Conservation (phyloP, 495 filamentous ascomycete genomes). For the Penicillium maclennaniae region DNA sequence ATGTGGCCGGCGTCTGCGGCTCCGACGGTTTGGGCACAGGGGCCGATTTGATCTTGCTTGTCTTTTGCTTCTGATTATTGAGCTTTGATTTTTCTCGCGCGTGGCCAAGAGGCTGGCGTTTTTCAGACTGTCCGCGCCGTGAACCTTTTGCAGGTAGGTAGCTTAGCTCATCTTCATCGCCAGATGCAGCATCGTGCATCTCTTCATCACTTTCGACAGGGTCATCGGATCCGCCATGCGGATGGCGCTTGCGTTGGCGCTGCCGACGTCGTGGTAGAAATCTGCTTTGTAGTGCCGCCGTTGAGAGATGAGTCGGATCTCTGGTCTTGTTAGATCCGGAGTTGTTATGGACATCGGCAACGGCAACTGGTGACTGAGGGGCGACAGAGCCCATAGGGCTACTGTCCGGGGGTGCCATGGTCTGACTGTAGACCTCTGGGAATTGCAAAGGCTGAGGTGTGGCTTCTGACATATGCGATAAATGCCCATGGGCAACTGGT, state of each 20-base stretch:
- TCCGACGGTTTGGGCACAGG: constrained; percentile 3
- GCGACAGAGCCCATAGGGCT: constrained; percentile 31
- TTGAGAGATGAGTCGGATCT: constrained; percentile 38
- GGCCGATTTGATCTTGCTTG: constrained; percentile 5
- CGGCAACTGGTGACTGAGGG: constrained; percentile 11
- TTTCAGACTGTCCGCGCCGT: constrained; percentile 10
- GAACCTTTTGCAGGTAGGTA: constrained; percentile 27
- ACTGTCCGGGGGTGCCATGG: constrained; percentile 50
- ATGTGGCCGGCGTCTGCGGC: not conserved
- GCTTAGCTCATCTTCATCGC: constrained; percentile 42
- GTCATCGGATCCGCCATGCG: constrained; percentile 16
- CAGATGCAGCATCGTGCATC: constrained; percentile 21
- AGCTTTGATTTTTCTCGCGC: constrained; percentile 11
- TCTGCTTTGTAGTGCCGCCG: constrained; percentile 43
- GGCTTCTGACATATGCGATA: constrained; percentile 5
- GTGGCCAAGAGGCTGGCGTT: constrained; percentile 17
- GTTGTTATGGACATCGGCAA: constrained; percentile 1
- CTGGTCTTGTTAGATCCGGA: constrained; percentile 30
- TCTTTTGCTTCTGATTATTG: constrained; percentile 14
- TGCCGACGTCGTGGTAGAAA: constrained; percentile 45
- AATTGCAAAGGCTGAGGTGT: constrained; percentile 16
- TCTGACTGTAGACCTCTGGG: constrained; percentile 43
- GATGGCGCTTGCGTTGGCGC: constrained; percentile 21
- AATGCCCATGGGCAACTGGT: constrained; percentile 1
- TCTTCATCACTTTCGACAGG: constrained; percentile 38